These are phyloP conservation scores for Coemansia sp. DNA, from an alignment of 192 early-diverging fungal species.

Conservation along the genomic window DNA sequence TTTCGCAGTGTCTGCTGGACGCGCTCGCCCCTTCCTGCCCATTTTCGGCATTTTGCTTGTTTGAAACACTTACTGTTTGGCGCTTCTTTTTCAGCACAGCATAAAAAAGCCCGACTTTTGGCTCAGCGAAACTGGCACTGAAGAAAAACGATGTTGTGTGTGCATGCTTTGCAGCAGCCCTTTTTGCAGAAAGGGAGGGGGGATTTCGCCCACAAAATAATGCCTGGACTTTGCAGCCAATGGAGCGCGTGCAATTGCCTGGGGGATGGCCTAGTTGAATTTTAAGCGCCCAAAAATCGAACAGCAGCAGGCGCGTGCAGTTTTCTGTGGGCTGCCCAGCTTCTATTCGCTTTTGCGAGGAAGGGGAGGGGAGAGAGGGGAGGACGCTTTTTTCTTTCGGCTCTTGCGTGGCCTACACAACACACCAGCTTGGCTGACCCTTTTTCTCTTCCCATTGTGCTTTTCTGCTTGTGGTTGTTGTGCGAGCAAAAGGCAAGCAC, in stretches of 20 bases:
- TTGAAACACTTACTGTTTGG: background rate
- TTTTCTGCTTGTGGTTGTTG: no score
- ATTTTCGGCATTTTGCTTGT: background rate
- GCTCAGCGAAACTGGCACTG: conserved; percentile 17
- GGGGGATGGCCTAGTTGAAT: conserved; percentile 3
- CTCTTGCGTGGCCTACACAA: no score
- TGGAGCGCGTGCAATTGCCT: conserved; percentile 10
- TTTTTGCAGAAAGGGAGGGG: background rate
- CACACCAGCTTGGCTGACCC: no score
- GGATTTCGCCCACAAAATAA: no score
- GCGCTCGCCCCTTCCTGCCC: background rate
- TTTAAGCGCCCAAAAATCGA: conserved; percentile 17
- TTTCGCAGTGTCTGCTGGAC: conserved; percentile 16
- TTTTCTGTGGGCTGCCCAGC: background rate
- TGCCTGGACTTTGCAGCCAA: conserved; percentile 6
- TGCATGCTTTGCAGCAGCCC: background rate
- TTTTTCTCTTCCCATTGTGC: no score
- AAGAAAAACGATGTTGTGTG: conserved; percentile 1
- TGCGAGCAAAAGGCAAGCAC: no score
- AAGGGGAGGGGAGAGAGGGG: background rate
- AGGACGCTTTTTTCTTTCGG: background rate
- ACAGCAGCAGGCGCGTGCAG: background rate
- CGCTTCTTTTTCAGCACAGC: background rate
- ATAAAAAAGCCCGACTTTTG: no score
- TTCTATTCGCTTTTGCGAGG: background rate